Conservation (phyloP, 306 rosid species). For the Begonia loranthoides region DNA sequence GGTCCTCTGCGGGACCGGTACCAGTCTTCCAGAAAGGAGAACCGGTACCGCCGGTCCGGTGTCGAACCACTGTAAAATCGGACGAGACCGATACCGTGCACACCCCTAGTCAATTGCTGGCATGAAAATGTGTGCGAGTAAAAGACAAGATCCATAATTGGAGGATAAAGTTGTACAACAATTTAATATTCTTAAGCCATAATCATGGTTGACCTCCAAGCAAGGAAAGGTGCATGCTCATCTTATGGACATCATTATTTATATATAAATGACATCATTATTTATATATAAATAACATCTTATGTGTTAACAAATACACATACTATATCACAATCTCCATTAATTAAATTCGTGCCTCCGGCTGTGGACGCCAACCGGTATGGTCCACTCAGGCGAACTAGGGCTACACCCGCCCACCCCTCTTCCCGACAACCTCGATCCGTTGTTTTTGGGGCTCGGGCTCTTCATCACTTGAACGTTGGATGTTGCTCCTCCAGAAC, state of each 20-base stretch:
- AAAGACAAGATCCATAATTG: no score
- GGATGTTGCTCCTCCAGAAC: constrained; percentile 34
- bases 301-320: not conserved
- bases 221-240: no score
- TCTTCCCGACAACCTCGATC: constrained; percentile 24
- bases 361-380: constrained; percentile 32
- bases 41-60: no score
- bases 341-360: constrained; percentile 45
- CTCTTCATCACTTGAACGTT: constrained; percentile 24
- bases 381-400: constrained; percentile 42
- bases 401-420: constrained; percentile 27
- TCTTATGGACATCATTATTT: not conserved
- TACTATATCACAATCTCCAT: not conserved
- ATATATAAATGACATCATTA: not conserved
- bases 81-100: no score
- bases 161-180: no score
- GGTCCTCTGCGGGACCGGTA: no score
- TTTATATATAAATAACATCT: not conserved
- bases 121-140: no score
- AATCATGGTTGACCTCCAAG: no score
- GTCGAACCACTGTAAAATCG: no score
- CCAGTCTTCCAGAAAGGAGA: no score
- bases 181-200: no score
- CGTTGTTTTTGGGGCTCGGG: constrained; percentile 50
- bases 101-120: no score